Conservation (phyloP, 352 stramenopile genomes). For the Elongisporangium anandrum region DNA sequence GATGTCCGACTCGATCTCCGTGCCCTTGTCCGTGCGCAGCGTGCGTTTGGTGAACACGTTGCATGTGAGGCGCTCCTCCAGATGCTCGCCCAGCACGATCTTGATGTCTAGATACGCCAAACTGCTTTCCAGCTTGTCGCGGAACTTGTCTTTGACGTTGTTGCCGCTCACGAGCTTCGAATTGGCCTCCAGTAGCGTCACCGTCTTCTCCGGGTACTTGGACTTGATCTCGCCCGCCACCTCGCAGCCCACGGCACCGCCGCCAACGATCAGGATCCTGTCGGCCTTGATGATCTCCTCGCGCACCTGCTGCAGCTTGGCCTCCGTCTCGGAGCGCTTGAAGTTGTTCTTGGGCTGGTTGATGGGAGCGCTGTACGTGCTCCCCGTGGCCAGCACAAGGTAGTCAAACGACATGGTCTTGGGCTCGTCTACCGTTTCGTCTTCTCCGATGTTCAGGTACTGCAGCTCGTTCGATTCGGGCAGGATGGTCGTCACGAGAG, state of each 20-base stretch:
- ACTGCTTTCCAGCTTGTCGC: slow-evolving; percentile 22
- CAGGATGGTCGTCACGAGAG: slow-evolving; percentile 33
- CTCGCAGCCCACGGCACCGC: slow-evolving; percentile 52
- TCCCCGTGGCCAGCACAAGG: slow-evolving; percentile 53
- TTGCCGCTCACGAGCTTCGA: slow-evolving; percentile 27
- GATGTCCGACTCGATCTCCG: slow-evolving; percentile 46
- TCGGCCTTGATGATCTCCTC: slow-evolving; percentile 32
- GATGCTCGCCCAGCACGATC: slow-evolving; percentile 37
- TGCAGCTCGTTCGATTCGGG: slow-evolving; percentile 28
- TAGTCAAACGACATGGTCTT: slow-evolving; percentile 49
- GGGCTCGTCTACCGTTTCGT: slow-evolving; percentile 20
- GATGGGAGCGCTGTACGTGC: slow-evolving; percentile 51
- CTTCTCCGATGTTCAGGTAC: slow-evolving; percentile 24
- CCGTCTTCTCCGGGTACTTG: slow-evolving; percentile 49
- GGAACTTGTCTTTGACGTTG: slow-evolving; percentile 44
- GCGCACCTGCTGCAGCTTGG: slow-evolving; percentile 29
- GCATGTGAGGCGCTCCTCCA: slow-evolving; percentile 26
- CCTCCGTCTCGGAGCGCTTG: slow-evolving; percentile 24
- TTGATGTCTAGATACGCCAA: slow-evolving; percentile 39
- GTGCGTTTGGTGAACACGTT: slow-evolving; percentile 34
- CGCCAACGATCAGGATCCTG: slow-evolving; percentile 54
- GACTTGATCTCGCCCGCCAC: slow-evolving; percentile 55
- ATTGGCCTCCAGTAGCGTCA: slow-evolving; percentile 47
- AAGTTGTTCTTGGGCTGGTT: slow-evolving; percentile 38
- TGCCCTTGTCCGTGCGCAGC: slow-evolving; percentile 48